A percentile compares a stretch with the other conserved stretches of the same genome.
Evolutionary conservation across 768 basidiomycete species (phyloP).

Genomic region (Podaxis sp.): DNA sequence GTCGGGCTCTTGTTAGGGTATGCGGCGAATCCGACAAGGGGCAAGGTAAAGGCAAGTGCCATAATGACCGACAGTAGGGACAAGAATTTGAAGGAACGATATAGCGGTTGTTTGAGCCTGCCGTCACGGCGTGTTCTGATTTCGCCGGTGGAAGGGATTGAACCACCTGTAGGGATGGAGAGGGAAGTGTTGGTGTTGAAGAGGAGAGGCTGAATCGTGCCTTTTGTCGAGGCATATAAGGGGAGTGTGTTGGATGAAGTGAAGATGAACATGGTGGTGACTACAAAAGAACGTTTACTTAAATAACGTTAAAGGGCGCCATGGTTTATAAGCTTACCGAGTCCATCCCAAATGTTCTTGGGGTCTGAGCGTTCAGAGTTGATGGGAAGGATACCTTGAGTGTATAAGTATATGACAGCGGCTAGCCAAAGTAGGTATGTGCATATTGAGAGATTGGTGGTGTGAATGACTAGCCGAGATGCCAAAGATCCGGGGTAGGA

Average conservation of each 20-base stretch:
- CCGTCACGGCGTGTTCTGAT: slow-evolving; percentile 32
- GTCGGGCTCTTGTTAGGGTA: slow-evolving; percentile 25
- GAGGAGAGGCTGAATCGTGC: slow-evolving; percentile 9
- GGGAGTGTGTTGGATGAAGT: slow-evolving; percentile 62
- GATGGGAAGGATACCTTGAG: slow-evolving; percentile 33
- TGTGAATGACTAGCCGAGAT: slow-evolving; percentile 48
- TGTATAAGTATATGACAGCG: slow-evolving; percentile 47
- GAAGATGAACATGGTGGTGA: slow-evolving; percentile 59
- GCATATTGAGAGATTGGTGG: slow-evolving; percentile 54
- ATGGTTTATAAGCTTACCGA: slow-evolving; percentile 40
- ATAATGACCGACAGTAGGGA: slow-evolving; percentile 45
- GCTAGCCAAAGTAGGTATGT: slow-evolving; percentile 61
- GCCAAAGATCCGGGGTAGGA: slow-evolving; percentile 52
- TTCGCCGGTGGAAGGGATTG: slow-evolving; percentile 27
- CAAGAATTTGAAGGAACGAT: slow-evolving; percentile 55
- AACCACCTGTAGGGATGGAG: slow-evolving; percentile 21
- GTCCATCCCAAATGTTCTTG: slow-evolving; percentile 49
- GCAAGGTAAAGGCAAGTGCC: slow-evolving; percentile 49
- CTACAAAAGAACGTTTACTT: slow-evolving; percentile 26
- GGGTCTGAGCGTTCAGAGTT: neutral
- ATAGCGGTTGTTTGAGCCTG: slow-evolving; percentile 9
- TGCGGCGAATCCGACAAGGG: slow-evolving; percentile 51
- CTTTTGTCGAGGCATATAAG: slow-evolving; percentile 55
- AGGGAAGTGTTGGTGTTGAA: neutral
- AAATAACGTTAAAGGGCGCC: neutral